Evolutionary conservation across 2,329 filamentous ascomycete species (phyloP).

Genomic region (Alternaria novae-zelandiae): DNA sequence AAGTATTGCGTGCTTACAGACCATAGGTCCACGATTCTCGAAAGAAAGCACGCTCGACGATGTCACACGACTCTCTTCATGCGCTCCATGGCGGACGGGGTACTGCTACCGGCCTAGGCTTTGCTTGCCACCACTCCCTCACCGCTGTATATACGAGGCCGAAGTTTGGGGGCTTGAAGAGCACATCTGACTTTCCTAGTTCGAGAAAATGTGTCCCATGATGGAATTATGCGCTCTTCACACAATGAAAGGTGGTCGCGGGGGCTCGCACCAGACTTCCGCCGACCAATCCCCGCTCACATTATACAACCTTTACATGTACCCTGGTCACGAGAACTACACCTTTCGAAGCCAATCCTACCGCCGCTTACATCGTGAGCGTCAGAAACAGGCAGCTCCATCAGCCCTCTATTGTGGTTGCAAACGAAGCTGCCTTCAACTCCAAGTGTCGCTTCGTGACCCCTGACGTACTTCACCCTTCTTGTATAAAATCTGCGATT

Average conservation of each 20-base stretch:
- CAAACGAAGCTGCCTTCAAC: slow-evolving; percentile 1
- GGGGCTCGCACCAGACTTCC: neutral
- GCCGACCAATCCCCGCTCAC: neutral
- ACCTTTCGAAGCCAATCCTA: neutral
- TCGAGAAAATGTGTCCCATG: neutral
- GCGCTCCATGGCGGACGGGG: neutral
- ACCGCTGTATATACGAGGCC: neutral
- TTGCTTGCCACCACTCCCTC: neutral
- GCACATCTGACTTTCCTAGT: neutral
- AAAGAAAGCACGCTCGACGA: neutral
- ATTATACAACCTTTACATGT: neutral
- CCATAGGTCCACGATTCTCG: neutral
- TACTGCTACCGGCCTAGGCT: neutral
- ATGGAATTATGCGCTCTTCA: neutral
- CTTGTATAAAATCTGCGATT: neutral
- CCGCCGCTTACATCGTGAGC: neutral
- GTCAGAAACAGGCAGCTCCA: neutral
- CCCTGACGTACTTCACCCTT: neutral
- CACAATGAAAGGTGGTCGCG: neutral
- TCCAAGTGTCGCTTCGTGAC: neutral
- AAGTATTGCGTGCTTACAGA: neutral
- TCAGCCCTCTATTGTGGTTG: neutral
- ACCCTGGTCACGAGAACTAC: neutral
- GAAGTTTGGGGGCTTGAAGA: neutral
- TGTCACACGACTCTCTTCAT: slow-evolving; percentile 8